phyloP scores from a whole-genome alignment of 345 rosid species.

The Salix koriyanagi region DNA sequence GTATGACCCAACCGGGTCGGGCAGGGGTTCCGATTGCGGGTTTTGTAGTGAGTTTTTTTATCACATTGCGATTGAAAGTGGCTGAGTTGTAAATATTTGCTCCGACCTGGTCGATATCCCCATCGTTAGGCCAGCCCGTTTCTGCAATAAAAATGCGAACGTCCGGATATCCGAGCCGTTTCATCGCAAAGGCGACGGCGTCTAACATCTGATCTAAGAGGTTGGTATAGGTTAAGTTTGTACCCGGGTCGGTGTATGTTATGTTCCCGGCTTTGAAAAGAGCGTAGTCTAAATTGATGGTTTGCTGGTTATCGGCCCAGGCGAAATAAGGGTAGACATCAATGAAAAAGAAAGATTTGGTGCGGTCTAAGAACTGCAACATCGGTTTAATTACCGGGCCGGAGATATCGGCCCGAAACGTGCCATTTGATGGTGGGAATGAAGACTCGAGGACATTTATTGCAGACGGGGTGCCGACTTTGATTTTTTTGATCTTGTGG shows the following conservation, averaged over 20 bases:
- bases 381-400: constrained; percentile 54
- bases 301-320: constrained; percentile 56
- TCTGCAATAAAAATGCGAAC: constrained; percentile 83
- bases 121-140: constrained; percentile 97
- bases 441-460: constrained; percentile 62
- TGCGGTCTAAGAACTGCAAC: constrained; percentile 79
- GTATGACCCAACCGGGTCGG: constrained; percentile 64
- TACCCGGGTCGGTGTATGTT: constrained; percentile 58
- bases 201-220: constrained; percentile 93
- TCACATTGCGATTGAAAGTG: constrained; percentile 68
- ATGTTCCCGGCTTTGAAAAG: constrained; percentile 46
- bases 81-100: constrained; percentile 83
- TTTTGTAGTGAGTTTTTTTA: constrained; percentile 51
- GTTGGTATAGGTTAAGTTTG: constrained; percentile 64
- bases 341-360: constrained; percentile 76
- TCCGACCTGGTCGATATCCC: constrained; percentile 88
- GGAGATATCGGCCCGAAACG: constrained; percentile 66
- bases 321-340: constrained; percentile 84
- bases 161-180: constrained; percentile 59
- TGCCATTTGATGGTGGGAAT: constrained; percentile 83
- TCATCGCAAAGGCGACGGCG: constrained; percentile 73
- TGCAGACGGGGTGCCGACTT: constrained; percentile 76
- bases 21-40: constrained; percentile 83
- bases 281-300: constrained; percentile 63
- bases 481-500: constrained; percentile 44